Base-by-base conservation (phyloP, 495 filamentous ascomycete species). In the Venustampulla echinocandica region DNA sequence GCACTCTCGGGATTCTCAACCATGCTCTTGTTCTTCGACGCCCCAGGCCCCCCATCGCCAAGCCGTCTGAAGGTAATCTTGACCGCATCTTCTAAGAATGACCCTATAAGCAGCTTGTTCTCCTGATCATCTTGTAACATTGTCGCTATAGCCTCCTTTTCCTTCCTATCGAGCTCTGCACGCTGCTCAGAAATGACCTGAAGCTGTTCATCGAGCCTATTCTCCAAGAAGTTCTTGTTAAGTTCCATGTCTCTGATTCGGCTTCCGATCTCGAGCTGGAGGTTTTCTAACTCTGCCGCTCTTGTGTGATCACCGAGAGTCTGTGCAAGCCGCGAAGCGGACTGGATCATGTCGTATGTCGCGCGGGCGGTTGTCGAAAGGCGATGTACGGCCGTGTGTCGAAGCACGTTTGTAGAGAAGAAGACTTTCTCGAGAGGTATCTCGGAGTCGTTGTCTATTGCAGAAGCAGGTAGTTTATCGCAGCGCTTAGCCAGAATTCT, bases 141-240 rank as follows among this genome's bases (percentile, higher is more conserved):
- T 36, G 44, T 54, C 6, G 45, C 53, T 37, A 54, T 50, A 14
- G 57, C 44, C 10, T 61, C 54, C 50, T 52, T 56, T 44, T 64
- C 64, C 35, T 51, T 52, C 47, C 49, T 52, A 40, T 62, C 55
- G 24, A 69, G 49, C 44, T 64, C 62, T 28, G 56, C 56, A 39
- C 58, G 51, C 46, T 58, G 55, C 24, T 55, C 47, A 28, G 47
- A 43, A 43, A 67, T 64, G 14, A 55, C 55, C 22, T 54, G 44
- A 38, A 67, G 54, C 15, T 59, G 52, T 19, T 52, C 50, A 27
- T 40, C 44, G n/a, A 58, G 45, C 33, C 48, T 50, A 32, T 59
- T 59, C 46, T 65, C 63, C n/a, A 69, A 40, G 35, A 53, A 57
- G 49, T 66, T 65, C 52, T 67, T 67, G 34, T 62, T 65, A 10